Conservation (phyloP, 2,329 filamentous ascomycete species). For the Paramyrothecium roridum region DNA sequence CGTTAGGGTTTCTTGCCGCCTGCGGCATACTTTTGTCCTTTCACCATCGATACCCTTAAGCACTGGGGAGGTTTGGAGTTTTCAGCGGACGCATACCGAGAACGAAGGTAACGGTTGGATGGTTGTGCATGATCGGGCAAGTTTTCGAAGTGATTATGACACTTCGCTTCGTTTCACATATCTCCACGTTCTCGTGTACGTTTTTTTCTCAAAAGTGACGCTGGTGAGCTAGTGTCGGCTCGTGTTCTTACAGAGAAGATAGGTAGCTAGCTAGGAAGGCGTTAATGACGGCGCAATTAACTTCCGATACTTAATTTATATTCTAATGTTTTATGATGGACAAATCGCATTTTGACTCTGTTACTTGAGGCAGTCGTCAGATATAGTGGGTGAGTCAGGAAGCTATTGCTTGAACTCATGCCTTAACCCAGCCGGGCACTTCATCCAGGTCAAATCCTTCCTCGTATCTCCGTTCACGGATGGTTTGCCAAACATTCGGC, state of each 20-base stretch:
- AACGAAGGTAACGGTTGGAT: conserved; percentile 3
- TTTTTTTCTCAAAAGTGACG: too few species aligned
- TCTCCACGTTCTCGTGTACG: too few species aligned
- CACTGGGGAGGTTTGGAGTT: conserved; percentile 13
- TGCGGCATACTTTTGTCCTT: conserved; percentile 2
- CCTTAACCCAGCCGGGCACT: conserved; percentile 74
- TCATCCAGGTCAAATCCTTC: conserved; percentile 59
- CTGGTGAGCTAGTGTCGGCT: too few species aligned
- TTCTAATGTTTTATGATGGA: too few species aligned
- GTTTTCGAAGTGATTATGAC: too few species aligned
- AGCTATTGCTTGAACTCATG: conserved; percentile 9
- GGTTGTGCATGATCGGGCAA: conserved; percentile 1
- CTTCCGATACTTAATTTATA: too few species aligned
- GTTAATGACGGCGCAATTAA: not conserved
- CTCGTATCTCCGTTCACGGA: conserved; percentile 57
- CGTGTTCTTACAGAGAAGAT: not conserved
- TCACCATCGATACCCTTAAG: conserved; percentile 15
- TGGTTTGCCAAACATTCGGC: conserved; percentile 68
- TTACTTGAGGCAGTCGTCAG: not conserved
- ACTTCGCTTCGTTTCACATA: too few species aligned
- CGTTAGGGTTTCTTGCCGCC: not conserved
- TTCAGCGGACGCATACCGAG: conserved; percentile 4
- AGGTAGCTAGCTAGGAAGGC: not conserved
- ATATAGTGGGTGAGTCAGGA: not conserved
- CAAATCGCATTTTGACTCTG: not conserved